These are phyloP conservation scores for Corniculantispora saksenae DNA, from an alignment of 2,329 filamentous ascomycete species.

Conservation along the genomic window DNA sequence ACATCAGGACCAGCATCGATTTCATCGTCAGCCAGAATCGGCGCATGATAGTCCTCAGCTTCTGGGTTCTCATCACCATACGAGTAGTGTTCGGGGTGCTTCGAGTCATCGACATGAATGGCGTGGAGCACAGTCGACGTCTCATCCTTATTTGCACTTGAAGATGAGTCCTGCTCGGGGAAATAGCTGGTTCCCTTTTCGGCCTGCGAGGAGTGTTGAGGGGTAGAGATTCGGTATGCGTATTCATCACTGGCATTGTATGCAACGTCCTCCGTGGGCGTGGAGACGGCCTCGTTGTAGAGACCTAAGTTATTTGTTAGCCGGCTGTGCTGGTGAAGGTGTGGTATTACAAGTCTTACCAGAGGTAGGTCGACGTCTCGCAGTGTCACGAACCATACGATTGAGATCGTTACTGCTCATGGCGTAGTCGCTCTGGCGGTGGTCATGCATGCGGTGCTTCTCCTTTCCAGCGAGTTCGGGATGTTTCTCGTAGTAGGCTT, in stretches of 20 bases:
- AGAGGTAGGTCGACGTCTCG: conserved; percentile 42
- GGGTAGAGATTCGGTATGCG: conserved; percentile 72
- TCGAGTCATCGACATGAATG: conserved; percentile 74
- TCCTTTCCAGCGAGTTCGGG: conserved; percentile 77
- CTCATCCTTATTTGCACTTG: conserved; percentile 22
- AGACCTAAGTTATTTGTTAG: conserved; percentile 56
- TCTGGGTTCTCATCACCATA: conserved; percentile 46
- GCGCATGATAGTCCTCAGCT: conserved; percentile 67
- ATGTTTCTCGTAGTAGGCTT: conserved; percentile 90
- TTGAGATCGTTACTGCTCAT: conserved; percentile 89
- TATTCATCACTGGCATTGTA: conserved; percentile 88
- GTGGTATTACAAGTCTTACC: conserved; percentile 1
- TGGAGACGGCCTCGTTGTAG: conserved; percentile 63
- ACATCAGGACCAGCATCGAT: conserved; percentile 70
- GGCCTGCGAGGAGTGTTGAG: conserved; percentile 47
- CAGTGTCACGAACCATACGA: conserved; percentile 77
- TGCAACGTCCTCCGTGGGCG: conserved; percentile 87
- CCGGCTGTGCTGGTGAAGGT: background rate
- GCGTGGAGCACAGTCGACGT: conserved; percentile 51
- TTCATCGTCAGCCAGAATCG: conserved; percentile 89
- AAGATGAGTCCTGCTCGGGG: background rate
- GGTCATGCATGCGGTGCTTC: conserved; percentile 54
- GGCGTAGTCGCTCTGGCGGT: conserved; percentile 69
- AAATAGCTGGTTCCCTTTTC: conserved; percentile 16
- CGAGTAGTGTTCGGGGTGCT: conserved; percentile 39